Conservation (phyloP, 306 rosid species). For the Trifolium pratense region DNA sequence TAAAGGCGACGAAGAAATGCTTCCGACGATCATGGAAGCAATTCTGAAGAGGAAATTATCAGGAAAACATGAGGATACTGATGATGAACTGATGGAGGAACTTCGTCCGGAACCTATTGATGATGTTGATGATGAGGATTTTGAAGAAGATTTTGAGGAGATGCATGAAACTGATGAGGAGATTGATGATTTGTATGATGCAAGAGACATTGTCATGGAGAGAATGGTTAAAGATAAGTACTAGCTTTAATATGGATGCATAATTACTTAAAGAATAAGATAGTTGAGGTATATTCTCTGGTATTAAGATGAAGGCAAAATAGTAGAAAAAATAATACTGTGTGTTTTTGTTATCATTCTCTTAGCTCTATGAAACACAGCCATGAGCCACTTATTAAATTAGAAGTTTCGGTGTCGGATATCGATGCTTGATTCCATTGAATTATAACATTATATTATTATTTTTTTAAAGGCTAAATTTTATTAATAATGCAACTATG, state of each 20-base stretch:
- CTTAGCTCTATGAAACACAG: no score
- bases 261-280: no score
- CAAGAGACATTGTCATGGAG: conserved; percentile 59
- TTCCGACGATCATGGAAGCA: conserved; percentile 68
- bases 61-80: conserved; percentile 79
- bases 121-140: conserved; percentile 50
- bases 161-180: conserved; percentile 63
- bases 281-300: no score
- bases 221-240: conserved; percentile 58
- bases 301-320: no score
- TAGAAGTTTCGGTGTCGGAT: no score
- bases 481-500: no score
- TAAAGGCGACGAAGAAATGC: conserved; percentile 71
- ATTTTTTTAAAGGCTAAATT: no score
- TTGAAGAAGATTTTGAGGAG: conserved; percentile 74
- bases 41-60: conserved; percentile 67
- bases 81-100: conserved; percentile 71
- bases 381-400: no score
- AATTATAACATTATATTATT: no score
- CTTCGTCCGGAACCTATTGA: conserved; percentile 69
- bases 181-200: conserved; percentile 70
- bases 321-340: no score
- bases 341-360: no score
- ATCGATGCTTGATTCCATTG: no score
- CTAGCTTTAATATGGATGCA: conserved; percentile 67